These are phyloP conservation scores for Flaveria trinervia DNA, from an alignment of 129 eudicot species.

Conservation along the genomic window DNA sequence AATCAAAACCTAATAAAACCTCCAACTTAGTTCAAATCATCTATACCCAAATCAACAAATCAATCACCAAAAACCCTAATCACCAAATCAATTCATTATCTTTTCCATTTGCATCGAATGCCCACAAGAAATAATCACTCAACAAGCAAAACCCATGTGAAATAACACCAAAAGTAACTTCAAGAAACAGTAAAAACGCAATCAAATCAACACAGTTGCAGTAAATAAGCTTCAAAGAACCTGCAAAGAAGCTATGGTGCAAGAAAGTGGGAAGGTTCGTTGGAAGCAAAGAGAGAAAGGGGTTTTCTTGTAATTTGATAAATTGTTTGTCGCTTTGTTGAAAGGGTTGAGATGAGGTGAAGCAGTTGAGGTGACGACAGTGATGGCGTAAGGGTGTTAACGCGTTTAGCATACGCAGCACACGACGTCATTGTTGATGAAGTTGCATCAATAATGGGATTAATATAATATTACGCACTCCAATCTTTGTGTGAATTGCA, in stretches of 20 bases:
- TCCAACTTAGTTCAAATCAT: too few species aligned
- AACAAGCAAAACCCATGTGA: constrained; percentile 31
- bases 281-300: constrained; percentile 19
- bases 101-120: background rate
- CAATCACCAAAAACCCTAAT: constrained; percentile 14
- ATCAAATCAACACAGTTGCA: constrained; percentile 1
- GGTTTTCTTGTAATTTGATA: constrained; percentile 12
- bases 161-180: background rate
- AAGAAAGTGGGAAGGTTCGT: constrained; percentile 20
- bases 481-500: too few species aligned
- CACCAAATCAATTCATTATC: constrained; percentile 6
- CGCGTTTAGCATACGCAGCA: constrained; percentile 37
- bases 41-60: too few species aligned
- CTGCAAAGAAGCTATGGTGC: constrained; percentile 7
- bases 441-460: background rate
- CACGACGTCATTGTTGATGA: constrained; percentile 18
- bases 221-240: constrained; percentile 14
- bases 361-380: constrained; percentile 36
- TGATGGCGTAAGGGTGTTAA: constrained; percentile 39
- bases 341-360: constrained; percentile 17
- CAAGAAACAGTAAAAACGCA: constrained; percentile 9
- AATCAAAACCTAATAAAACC: too few species aligned
- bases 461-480: background rate
- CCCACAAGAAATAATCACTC: constrained; percentile 20
- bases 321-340: constrained; percentile 22